Base-by-base conservation (phyloP, 1,284 basidiomycete species). In the Naganishia sp. region DNA sequence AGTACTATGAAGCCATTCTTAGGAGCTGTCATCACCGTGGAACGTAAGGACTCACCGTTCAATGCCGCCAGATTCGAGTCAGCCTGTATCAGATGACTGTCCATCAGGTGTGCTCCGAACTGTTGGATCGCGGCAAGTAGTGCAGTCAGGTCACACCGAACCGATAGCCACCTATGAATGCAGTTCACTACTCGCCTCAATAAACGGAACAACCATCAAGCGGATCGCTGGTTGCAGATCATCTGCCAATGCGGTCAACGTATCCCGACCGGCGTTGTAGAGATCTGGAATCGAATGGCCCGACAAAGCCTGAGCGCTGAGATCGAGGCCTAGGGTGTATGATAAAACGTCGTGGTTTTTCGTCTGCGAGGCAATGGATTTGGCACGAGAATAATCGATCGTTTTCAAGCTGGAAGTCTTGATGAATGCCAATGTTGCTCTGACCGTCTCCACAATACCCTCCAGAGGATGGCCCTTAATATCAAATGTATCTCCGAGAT, bases 211-310 rank as follows among this genome's bases (percentile, higher is more conserved):
- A 18, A 55, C 42, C 64, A 66, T 66, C 31, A 66, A n/a, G 43
- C 55, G 55, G 7, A 58, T 58, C 6, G 57, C 56, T 3, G 56
- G 51, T 35, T 58, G 64, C 4, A 66, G 49, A 35, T 66, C 64
- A 32, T 66, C 64, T 35, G 47, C 64, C 28, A 66, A 32, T 21
- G 55, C 51, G 10, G 50, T 51, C 25, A 57, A 70, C 23, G 28
- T 46, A 32, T 17, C 69, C 57, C 35, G 71, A 65, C 23, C 64
- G 23, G 21, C 53, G 23, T 15, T 73, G 67, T 13, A 66, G 47
- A 47, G 53, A 6, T 43, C 47, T 9, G 64, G 32, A 17, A 66
- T 43, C 2, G 55, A 66, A 60, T 62, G 65, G 6, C 65, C 65
- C 9, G 57, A 61, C 11, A 66, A 42, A 25, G 52, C 35, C 21